phyloP scores from a whole-genome alignment of 2,329 filamentous ascomycete species.

The Epichloe coenophiala region DNA sequence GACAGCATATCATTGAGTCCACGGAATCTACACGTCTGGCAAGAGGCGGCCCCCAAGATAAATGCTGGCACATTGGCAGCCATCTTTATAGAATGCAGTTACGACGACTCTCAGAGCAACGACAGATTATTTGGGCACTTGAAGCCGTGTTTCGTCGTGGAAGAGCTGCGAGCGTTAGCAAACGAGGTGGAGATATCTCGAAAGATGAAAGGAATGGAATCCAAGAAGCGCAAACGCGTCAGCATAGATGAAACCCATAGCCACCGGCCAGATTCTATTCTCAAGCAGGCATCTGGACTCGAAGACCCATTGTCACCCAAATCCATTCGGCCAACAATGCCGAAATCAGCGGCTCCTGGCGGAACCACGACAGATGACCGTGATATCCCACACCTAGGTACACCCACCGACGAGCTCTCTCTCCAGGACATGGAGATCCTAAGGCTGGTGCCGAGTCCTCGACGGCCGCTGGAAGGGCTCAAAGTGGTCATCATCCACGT shows the following conservation, averaged over 20 bases:
- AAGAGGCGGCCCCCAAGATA: slow-evolving; percentile 77
- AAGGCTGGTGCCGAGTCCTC: slow-evolving; percentile 11
- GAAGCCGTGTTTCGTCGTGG: slow-evolving; percentile 67
- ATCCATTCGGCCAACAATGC: slow-evolving; percentile 22
- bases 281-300: slow-evolving; percentile 8
- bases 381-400: slow-evolving; percentile 31
- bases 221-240: slow-evolving; percentile 53
- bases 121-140: slow-evolving; percentile 79
- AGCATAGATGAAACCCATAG: slow-evolving; percentile 13
- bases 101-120: slow-evolving; percentile 66
- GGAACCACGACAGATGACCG: background rate
- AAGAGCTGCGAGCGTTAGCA: slow-evolving; percentile 63
- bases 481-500: slow-evolving; percentile 84
- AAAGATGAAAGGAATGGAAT: slow-evolving; percentile 20
- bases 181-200: slow-evolving; percentile 49
- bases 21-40: slow-evolving; percentile 73
- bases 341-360: slow-evolving; percentile 7
- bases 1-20: slow-evolving; percentile 73
- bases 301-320: slow-evolving; percentile 41
- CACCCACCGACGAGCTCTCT: slow-evolving; percentile 33
- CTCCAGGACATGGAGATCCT: slow-evolving; percentile 23
- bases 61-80: slow-evolving; percentile 56
- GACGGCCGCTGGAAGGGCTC: slow-evolving; percentile 51
- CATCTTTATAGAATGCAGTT: slow-evolving; percentile 94
- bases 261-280: slow-evolving; percentile 10